Evolutionary conservation across 306 rosid species (phyloP).

Genomic region (Castanospermum australe): DNA sequence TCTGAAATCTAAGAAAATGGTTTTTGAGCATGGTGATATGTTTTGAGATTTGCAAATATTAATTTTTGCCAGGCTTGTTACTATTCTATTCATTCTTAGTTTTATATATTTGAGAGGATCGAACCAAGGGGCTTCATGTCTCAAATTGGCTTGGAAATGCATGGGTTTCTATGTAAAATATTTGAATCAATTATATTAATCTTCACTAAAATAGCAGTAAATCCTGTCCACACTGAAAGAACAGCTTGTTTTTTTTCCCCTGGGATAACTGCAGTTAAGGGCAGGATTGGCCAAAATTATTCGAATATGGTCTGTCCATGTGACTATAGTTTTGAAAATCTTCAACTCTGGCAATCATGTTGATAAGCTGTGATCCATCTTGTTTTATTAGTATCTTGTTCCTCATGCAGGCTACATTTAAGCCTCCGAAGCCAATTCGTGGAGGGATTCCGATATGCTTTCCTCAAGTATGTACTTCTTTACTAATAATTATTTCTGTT

Average conservation of each 20-base stretch:
- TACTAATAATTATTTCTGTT: constrained; percentile 25
- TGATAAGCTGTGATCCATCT: background rate
- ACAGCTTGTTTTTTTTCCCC: too few species aligned
- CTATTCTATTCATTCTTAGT: background rate
- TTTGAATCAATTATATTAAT: background rate
- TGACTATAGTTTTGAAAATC: constrained; percentile 1
- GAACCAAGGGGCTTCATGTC: background rate
- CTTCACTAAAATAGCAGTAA: background rate
- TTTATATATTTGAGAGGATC: background rate
- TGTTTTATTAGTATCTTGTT: background rate
- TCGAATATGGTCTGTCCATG: background rate
- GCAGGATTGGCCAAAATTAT: background rate
- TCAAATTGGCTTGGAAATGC: background rate
- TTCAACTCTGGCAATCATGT: constrained; percentile 1
- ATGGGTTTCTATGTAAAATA: background rate
- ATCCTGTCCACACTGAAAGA: background rate
- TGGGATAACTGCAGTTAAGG: background rate
- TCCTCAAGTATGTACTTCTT: constrained; percentile 80
- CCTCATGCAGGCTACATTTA: constrained; percentile 74
- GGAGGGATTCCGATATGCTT: constrained; percentile 98
- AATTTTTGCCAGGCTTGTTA: background rate
- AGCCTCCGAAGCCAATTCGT: constrained; percentile 88
- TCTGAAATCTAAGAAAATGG: background rate
- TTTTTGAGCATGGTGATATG: background rate
- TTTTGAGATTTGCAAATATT: background rate